phyloP scores from a whole-genome alignment of 768 basidiomycete species.

The Pholiota molesta region DNA sequence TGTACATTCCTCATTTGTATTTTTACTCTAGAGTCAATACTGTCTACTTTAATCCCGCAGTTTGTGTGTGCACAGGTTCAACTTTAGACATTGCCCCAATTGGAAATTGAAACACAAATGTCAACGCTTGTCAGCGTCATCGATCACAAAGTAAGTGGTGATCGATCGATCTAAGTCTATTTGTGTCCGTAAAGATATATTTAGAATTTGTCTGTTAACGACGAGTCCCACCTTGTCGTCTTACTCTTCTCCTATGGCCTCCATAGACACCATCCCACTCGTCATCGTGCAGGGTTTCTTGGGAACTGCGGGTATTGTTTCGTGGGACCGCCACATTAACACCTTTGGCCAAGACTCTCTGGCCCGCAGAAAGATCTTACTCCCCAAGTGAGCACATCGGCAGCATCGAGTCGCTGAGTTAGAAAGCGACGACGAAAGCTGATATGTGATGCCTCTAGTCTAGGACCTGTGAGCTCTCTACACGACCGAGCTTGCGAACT shows the following conservation, averaged over 20 bases:
- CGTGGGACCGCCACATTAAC: conserved; percentile 41
- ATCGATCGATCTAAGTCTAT: background rate
- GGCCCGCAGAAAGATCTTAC: conserved; percentile 11
- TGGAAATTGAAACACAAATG: background rate
- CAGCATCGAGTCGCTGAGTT: background rate
- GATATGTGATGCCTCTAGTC: conserved; percentile 27
- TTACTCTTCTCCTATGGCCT: background rate
- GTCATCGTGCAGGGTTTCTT: conserved; percentile 55
- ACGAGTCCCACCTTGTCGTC: background rate
- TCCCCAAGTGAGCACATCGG: conserved; percentile 21
- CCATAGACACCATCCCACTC: conserved; percentile 17
- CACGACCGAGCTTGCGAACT: conserved; percentile 58
- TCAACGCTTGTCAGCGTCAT: background rate
- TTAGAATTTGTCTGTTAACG: background rate
- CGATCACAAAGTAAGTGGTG: background rate
- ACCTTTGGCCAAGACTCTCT: background rate
- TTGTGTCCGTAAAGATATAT: background rate
- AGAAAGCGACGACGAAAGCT: background rate
- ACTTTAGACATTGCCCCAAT: too few species aligned
- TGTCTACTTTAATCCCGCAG: background rate
- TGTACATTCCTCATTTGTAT: conserved; percentile 13
- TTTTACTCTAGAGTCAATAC: conserved; percentile 10
- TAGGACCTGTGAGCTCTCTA: conserved; percentile 54
- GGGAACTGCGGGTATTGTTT: conserved; percentile 33
- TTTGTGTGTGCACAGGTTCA: too few species aligned